These are phyloP conservation scores for Protomyces lactucae-debilis DNA, from an alignment of 1,139 yeast genomes.

Conservation along the genomic window DNA sequence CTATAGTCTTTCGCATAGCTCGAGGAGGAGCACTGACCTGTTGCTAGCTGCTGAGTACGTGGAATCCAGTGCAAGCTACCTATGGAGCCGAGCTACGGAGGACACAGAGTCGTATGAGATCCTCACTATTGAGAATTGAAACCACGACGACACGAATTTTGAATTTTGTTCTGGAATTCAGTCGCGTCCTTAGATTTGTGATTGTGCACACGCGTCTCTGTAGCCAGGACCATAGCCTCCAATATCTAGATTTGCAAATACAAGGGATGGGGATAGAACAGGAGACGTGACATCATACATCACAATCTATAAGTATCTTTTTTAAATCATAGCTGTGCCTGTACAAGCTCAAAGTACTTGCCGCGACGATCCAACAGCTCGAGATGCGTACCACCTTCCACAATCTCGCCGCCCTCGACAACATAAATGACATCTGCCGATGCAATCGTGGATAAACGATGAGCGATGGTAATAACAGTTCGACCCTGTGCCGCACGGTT, in stretches of 20 bases:
- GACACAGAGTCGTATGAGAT: too few species aligned
- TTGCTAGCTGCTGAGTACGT: too few species aligned
- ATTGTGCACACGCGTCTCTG: background rate
- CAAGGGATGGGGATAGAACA: too few species aligned
- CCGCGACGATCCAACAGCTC: slow-evolving; percentile 53
- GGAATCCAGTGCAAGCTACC: too few species aligned
- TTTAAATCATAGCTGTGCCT: slow-evolving; percentile 8
- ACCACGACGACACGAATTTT: background rate
- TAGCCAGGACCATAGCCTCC: too few species aligned
- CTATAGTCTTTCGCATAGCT: too few species aligned
- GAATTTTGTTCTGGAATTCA: background rate
- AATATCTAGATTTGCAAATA: too few species aligned
- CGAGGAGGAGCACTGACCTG: too few species aligned
- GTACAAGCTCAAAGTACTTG: slow-evolving; percentile 29
- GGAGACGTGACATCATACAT: background rate
- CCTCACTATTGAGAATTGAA: too few species aligned
- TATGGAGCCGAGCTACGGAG: too few species aligned
- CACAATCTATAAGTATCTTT: background rate
- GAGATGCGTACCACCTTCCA: slow-evolving; percentile 71
- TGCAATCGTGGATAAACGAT: slow-evolving; percentile 78
- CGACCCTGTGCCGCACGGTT: slow-evolving; percentile 55
- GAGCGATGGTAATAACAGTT: slow-evolving; percentile 83
- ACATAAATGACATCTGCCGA: slow-evolving; percentile 79
- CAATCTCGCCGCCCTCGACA: slow-evolving; percentile 69
- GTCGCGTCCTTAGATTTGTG: background rate